Evolutionary conservation across 345 rosid species (phyloP).

Genomic region (Gossypium arboreum): DNA sequence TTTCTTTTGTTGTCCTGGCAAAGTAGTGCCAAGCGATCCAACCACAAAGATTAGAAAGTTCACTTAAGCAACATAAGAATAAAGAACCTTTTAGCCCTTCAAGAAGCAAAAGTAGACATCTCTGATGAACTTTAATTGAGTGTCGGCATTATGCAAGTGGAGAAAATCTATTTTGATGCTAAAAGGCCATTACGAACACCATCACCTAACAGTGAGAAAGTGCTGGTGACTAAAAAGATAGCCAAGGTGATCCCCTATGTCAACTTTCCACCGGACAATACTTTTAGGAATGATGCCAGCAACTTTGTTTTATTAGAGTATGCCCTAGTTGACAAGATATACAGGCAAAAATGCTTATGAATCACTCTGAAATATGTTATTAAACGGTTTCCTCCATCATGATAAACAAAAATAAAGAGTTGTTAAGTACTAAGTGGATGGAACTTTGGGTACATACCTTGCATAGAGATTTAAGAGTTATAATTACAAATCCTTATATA

Average conservation of each 20-base stretch:
- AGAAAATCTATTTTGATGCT: slow-evolving; percentile 5
- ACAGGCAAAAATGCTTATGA: neutral
- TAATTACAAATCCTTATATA: neutral
- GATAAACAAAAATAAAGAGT: neutral
- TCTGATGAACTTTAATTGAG: neutral
- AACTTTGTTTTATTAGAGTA: neutral
- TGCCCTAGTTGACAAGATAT: neutral
- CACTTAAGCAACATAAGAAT: neutral
- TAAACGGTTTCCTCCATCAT: neutral
- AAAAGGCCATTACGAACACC: neutral
- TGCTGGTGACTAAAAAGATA: neutral
- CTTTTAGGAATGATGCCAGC: neutral
- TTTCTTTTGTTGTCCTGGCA: neutral
- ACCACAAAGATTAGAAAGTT: neutral
- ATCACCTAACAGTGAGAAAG: slow-evolving; percentile 5
- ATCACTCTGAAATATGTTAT: neutral
- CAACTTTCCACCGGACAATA: slow-evolving; percentile 2
- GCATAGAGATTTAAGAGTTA: neutral
- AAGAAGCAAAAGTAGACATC: neutral
- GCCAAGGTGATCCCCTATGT: neutral
- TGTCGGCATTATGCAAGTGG: neutral
- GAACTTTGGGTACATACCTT: neutral
- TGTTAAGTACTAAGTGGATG: neutral
- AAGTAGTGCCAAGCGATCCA: neutral
- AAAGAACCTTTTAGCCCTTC: neutral